phyloP scores from a whole-genome alignment of 2,329 filamentous ascomycete genomes.

The Onygenales sp. region DNA sequence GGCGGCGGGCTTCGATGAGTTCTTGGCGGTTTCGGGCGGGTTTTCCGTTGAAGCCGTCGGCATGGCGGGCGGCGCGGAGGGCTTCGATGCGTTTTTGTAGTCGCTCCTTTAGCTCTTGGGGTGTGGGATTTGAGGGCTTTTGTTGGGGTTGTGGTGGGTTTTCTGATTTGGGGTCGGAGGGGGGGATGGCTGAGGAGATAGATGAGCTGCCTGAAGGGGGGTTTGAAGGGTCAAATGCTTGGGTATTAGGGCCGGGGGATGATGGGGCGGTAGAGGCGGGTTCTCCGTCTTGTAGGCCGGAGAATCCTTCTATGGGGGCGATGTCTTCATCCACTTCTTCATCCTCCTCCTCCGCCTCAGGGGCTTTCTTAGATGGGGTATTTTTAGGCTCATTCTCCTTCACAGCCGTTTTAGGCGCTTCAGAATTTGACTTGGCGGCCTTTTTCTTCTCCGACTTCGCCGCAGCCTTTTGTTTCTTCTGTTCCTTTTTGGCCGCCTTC shows the following conservation, averaged over 20 bases:
- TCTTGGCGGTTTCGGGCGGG: conserved; percentile 81
- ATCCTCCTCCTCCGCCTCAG: conserved; percentile 10
- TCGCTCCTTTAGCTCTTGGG: conserved; percentile 65
- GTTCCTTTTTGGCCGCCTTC: conserved; percentile 41
- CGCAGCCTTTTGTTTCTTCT: conserved; percentile 40
- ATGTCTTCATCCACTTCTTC: conserved; percentile 22
- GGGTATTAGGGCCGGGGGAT: conserved; percentile 43
- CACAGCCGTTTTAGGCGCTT: conserved; percentile 35
- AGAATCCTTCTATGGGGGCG: conserved; percentile 40
- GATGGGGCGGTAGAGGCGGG: conserved; percentile 34
- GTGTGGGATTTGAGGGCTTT: conserved; percentile 59
- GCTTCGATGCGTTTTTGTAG: conserved; percentile 76
- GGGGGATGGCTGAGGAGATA: conserved; percentile 52
- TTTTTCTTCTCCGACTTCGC: conserved; percentile 30
- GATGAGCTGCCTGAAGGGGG: conserved; percentile 52
- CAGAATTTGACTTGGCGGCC: conserved; percentile 20
- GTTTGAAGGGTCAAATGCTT: conserved; percentile 44
- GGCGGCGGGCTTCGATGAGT: conserved; percentile 77
- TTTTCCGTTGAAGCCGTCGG: conserved; percentile 71
- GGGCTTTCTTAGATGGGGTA: conserved; percentile 22
- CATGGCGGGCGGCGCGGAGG: conserved; percentile 76
- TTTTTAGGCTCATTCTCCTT: conserved; percentile 27
- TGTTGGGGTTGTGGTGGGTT: neutral
- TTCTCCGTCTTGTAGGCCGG: conserved; percentile 31
- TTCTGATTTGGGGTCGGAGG: conserved; percentile 12